Evolutionary conservation across 805 yeast genomes (phyloP).

Genomic region (Starmera quercuum): DNA sequence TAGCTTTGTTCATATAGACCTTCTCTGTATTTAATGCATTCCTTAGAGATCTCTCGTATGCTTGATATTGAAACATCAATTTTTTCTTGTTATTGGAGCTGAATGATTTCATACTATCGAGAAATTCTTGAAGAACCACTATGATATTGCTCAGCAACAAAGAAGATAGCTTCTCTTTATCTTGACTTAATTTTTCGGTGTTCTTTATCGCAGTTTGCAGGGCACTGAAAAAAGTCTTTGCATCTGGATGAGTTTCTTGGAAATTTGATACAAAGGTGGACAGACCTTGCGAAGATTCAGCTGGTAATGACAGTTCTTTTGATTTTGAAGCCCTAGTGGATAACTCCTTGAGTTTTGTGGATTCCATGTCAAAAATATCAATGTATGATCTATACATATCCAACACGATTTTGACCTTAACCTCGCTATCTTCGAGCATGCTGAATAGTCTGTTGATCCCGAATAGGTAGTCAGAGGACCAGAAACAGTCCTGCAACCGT

Average conservation of each 20-base stretch:
- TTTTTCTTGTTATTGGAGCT: conserved; percentile 4
- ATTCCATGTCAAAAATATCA: conserved; percentile 10
- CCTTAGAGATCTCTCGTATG: conserved; percentile 7
- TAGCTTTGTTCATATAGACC: conserved; percentile 8
- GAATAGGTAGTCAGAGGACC: conserved; percentile 24
- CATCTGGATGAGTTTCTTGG: no score
- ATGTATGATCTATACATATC: conserved; percentile 13
- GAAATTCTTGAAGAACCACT: conserved; percentile 11
- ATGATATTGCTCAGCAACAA: conserved; percentile 11
- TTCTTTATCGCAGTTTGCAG: background rate
- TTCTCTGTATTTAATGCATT: conserved; percentile 4
- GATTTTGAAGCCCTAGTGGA: conserved; percentile 4
- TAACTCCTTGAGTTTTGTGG: conserved; percentile 6
- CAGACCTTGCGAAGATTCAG: background rate
- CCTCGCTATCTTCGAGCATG: conserved; percentile 13
- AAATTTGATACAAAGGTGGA: no score
- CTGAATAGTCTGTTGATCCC: conserved; percentile 19
- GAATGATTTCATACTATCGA: conserved; percentile 15
- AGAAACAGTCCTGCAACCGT: conserved; percentile 16
- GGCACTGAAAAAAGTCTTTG: background rate
- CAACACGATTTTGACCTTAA: conserved; percentile 8
- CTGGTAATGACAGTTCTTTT: background rate
- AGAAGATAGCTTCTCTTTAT: conserved; percentile 3
- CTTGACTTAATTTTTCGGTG: background rate
- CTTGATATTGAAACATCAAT: conserved; percentile 5